A percentile compares a stretch with the other conserved stretches of the same genome.
phyloP scores from a whole-genome alignment of 208 protist species.

The Phytomonas francai region DNA sequence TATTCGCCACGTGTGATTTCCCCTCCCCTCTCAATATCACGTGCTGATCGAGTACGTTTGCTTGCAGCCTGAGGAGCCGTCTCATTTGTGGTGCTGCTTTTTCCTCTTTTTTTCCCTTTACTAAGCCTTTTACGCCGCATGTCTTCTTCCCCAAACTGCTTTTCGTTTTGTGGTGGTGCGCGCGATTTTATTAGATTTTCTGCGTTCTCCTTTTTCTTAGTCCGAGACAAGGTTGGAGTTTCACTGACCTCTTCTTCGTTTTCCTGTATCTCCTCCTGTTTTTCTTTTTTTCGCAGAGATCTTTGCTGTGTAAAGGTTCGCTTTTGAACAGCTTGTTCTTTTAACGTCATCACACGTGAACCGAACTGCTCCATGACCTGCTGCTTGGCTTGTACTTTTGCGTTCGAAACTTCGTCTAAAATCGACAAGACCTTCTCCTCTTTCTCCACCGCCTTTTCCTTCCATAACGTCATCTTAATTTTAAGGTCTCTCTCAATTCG shows the following conservation, averaged over 20 bases:
- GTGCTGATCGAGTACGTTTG: background rate
- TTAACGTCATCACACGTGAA: slow-evolving; percentile 45
- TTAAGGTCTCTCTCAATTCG: slow-evolving; percentile 50
- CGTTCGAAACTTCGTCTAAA: slow-evolving; percentile 73
- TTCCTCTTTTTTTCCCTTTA: background rate
- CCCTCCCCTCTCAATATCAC: background rate
- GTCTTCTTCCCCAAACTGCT: background rate
- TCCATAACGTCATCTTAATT: slow-evolving; percentile 34
- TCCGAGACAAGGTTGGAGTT: background rate
- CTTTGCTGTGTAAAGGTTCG: slow-evolving; percentile 1
- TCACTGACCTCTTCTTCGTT: background rate
- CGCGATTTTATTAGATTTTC: background rate
- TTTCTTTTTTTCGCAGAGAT: background rate
- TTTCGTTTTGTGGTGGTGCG: background rate
- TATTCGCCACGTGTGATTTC: background rate
- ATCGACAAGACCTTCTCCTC: slow-evolving; percentile 53
- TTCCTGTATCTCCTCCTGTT: background rate
- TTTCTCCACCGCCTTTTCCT: slow-evolving; percentile 26
- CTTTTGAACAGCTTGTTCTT: slow-evolving; percentile 45
- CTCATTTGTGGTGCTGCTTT: background rate
- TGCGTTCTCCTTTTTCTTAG: background rate
- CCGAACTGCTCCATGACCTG: slow-evolving; percentile 74
- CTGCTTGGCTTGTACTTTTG: slow-evolving; percentile 76
- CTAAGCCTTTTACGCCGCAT: background rate
- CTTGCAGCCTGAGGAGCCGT: background rate